Evolutionary conservation across 2,329 filamentous ascomycete species (phyloP).

Genomic region (Aureobasidium namibiae): DNA sequence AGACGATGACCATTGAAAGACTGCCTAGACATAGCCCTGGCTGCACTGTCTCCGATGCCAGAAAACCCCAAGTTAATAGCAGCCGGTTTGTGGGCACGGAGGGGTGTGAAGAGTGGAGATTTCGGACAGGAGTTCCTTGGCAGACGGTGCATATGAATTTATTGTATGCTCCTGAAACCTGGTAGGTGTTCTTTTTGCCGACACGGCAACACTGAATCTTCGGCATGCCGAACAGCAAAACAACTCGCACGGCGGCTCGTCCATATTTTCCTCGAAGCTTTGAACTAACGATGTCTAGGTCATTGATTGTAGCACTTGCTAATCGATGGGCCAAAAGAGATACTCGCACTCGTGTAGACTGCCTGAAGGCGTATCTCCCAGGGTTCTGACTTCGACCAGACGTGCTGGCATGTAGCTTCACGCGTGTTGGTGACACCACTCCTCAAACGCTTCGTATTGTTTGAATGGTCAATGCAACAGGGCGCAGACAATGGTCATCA

Average conservation of each 20-base stretch:
- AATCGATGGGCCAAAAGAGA: no score
- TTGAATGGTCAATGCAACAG: not conserved
- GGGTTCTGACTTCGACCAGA: not conserved
- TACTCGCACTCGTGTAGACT: no score
- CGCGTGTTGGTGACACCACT: not conserved
- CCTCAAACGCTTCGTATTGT: no score
- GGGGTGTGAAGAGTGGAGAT: not conserved
- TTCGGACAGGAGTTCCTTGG: not conserved
- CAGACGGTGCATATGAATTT: not conserved
- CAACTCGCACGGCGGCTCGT: not conserved
- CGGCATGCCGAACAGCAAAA: constrained; percentile 2
- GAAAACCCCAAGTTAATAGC: not conserved
- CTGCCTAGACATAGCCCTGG: not conserved
- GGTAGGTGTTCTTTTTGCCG: not conserved
- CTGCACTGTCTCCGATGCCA: not conserved
- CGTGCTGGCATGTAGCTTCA: no score
- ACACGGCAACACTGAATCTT: not conserved
- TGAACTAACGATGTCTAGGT: not conserved
- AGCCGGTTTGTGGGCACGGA: not conserved
- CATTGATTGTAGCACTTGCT: no score
- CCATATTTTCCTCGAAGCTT: not conserved
- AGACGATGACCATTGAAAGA: not conserved
- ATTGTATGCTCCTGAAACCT: not conserved
- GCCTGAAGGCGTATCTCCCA: no score
- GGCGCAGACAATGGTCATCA: not conserved